phyloP scores from a whole-genome alignment of 305 asterid genomes.

The Fraxinus xanthoxyloides region DNA sequence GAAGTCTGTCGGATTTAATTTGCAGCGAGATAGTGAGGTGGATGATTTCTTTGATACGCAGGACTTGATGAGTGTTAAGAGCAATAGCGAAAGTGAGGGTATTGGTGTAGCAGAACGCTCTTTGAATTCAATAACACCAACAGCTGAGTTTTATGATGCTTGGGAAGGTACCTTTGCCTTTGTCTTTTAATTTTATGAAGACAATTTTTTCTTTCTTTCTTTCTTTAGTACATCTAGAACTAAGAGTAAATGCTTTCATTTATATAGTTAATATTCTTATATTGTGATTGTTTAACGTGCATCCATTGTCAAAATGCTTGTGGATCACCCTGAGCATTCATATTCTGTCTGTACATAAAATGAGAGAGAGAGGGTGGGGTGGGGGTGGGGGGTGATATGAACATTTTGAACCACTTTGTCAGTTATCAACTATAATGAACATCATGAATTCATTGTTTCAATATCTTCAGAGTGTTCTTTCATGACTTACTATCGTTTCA shows the following conservation, averaged over 20 bases:
- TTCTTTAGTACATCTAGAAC: not conserved
- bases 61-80: constrained; percentile 56
- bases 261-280: not conserved
- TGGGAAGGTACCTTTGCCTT: constrained; percentile 78
- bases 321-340: constrained; percentile 3
- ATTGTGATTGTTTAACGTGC: not conserved
- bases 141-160: constrained; percentile 89
- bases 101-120: constrained; percentile 46
- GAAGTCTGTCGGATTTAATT: constrained; percentile 34
- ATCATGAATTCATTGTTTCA: constrained; percentile 1
- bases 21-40: constrained; percentile 40
- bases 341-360: not conserved
- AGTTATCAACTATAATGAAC: not conserved
- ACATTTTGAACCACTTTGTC: not conserved
- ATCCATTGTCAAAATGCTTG: not conserved
- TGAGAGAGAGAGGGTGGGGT: not conserved
- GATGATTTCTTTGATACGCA: constrained; percentile 63
- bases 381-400: not conserved
- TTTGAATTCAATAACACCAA: constrained; percentile 46
- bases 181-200: constrained; percentile 27
- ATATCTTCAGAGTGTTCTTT: constrained; percentile 7
- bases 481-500: constrained; percentile 19
- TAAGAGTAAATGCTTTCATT: not conserved
- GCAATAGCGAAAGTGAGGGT: constrained; percentile 58
- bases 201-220: not conserved